Conservation (phyloP, 2,329 filamentous ascomycete species). For the Chrysoporthe cubensis region DNA sequence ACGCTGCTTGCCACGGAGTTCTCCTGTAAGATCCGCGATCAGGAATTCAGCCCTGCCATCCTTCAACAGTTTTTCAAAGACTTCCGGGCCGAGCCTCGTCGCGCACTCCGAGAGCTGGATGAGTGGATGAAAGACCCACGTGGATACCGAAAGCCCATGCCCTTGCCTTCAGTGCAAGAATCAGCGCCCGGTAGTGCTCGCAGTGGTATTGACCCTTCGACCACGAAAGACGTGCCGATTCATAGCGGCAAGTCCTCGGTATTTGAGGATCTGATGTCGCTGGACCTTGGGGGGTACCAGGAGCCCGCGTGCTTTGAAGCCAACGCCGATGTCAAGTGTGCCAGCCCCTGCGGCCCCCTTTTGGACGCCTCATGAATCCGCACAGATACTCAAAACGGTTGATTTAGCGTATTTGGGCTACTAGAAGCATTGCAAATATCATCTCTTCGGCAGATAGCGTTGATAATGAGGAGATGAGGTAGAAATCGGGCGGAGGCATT, state of each 20-base stretch:
- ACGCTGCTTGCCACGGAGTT: conserved; percentile 13
- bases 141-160: conserved; percentile 18
- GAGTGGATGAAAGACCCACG: conserved; percentile 22
- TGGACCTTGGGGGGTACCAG: background rate
- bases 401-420: too few species aligned
- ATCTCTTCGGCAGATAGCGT: too few species aligned
- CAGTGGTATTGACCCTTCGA: background rate
- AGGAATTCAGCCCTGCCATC: conserved; percentile 23
- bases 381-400: background rate
- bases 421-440: too few species aligned
- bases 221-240: background rate
- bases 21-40: conserved; percentile 7
- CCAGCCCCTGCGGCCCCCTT: background rate
- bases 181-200: background rate
- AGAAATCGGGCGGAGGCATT: too few species aligned
- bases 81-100: conserved; percentile 23
- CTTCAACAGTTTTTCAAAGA: conserved; percentile 27
- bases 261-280: background rate
- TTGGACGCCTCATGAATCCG: background rate
- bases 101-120: conserved; percentile 17
- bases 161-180: background rate
- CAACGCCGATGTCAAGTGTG: background rate
- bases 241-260: background rate
- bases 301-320: background rate
- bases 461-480: too few species aligned